Evolutionary conservation across 202 grass and related monocot species (phyloP).

Genomic region (Bolboschoenoplectus hybrid): DNA sequence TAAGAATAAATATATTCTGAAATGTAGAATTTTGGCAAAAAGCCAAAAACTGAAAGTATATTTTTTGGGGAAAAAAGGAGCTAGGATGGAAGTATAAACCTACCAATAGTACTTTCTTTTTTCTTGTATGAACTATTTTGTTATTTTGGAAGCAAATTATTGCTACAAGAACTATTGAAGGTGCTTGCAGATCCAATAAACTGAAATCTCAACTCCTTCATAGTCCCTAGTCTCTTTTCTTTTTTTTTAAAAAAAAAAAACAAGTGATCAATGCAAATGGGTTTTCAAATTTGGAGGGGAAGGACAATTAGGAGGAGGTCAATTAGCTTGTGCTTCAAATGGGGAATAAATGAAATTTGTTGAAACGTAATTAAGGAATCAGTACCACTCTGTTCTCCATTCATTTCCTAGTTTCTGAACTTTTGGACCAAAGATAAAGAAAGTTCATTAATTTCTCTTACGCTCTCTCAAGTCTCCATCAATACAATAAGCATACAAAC

Average conservation of each 20-base stretch:
- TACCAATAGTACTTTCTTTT: neutral
- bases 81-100: neutral
- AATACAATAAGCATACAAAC: neutral
- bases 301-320: neutral
- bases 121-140: neutral
- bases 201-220: neutral
- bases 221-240: neutral
- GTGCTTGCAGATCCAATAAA: neutral
- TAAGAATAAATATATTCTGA: conserved; percentile 20
- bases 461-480: neutral
- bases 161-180: neutral
- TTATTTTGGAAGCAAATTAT: neutral
- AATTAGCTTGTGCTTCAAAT: neutral
- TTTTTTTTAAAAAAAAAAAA: neutral
- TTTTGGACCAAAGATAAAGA: neutral
- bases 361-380: too few relatives aligned
- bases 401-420: neutral
- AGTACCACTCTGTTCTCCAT: neutral
- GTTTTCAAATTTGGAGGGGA: neutral
- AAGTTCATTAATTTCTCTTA: neutral
- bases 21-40: conserved; percentile 28
- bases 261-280: neutral
- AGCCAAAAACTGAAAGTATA: neutral
- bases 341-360: neutral
- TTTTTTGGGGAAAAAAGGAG: conserved; percentile 12